A percentile compares a stretch with the other conserved stretches of the same genome.
These are phyloP conservation scores for Suillus placidus DNA, from an alignment of 768 basidiomycete genomes.

Conservation along the genomic window DNA sequence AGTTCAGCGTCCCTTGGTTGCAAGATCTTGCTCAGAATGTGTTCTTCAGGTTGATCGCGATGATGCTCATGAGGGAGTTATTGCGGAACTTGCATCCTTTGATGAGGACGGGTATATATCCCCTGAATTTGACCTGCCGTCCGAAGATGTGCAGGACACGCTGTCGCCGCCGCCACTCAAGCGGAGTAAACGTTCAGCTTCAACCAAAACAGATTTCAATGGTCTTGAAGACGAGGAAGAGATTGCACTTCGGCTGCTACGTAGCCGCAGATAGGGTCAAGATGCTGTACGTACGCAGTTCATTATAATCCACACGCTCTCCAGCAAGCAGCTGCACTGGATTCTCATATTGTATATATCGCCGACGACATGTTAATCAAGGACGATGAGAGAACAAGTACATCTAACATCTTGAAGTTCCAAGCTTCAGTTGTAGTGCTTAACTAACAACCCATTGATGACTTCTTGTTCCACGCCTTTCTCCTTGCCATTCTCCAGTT, in stretches of 20 bases:
- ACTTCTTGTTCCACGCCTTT: conserved; percentile 56
- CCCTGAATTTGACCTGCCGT: conserved; percentile 64
- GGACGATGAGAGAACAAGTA: conserved; percentile 5
- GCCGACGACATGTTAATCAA: background rate
- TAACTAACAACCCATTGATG: conserved; percentile 56
- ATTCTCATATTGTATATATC: background rate
- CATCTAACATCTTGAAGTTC: conserved; percentile 11
- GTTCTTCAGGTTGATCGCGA: conserved; percentile 26
- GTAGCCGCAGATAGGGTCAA: conserved; percentile 21
- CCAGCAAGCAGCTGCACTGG: background rate
- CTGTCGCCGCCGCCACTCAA: conserved; percentile 32
- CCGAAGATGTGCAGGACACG: conserved; percentile 34
- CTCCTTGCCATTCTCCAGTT: conserved; percentile 43
- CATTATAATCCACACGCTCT: background rate
- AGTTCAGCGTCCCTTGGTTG: conserved; percentile 12
- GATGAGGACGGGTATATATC: conserved; percentile 71
- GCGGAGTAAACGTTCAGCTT: conserved; percentile 29
- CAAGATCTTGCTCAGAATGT: conserved; percentile 2
- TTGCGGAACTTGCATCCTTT: conserved; percentile 40
- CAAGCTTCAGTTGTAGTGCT: conserved; percentile 54
- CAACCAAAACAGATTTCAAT: conserved; percentile 23
- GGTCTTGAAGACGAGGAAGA: conserved; percentile 60
- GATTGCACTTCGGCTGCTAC: conserved; percentile 63
- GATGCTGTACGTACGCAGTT: conserved; percentile 2
- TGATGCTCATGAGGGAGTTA: conserved; percentile 26